A percentile compares a stretch with the other conserved stretches of the same genome.
Conservation (phyloP, 352 stramenopile species). For the Pythium aphanidermatum region DNA sequence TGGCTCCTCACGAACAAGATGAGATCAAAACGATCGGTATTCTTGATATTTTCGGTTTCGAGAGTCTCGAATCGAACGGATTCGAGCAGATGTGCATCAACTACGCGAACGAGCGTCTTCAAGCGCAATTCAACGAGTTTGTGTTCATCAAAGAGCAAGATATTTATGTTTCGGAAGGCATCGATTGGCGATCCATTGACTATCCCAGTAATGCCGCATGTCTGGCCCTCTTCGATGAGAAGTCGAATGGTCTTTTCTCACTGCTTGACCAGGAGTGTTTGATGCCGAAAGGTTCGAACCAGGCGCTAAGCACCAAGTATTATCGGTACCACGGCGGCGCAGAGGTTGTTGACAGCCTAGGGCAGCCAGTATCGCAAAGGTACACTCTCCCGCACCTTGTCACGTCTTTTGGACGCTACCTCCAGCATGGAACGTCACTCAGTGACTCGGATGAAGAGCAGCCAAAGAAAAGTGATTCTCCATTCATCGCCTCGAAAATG, state of each 20-base stretch:
- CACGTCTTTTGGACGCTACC: slow-evolving; percentile 62
- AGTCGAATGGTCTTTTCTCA: slow-evolving; percentile 70
- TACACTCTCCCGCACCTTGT: slow-evolving; percentile 51
- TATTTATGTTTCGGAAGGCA: slow-evolving; percentile 75
- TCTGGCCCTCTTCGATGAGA: slow-evolving; percentile 76
- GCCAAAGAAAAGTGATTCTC: slow-evolving; percentile 27
- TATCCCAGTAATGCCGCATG: slow-evolving; percentile 81
- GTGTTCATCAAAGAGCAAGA: slow-evolving; percentile 85
- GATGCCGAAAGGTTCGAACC: slow-evolving; percentile 79
- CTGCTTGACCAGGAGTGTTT: slow-evolving; percentile 81
- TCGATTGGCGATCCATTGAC: slow-evolving; percentile 80
- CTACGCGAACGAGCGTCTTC: slow-evolving; percentile 80
- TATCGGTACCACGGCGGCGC: slow-evolving; percentile 62
- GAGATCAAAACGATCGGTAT: slow-evolving; percentile 74
- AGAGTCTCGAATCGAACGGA: slow-evolving; percentile 74
- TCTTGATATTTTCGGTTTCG: slow-evolving; percentile 88
- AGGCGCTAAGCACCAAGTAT: slow-evolving; percentile 73
- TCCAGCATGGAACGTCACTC: slow-evolving; percentile 25
- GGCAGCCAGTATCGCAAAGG: slow-evolving; percentile 36
- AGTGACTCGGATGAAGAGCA: slow-evolving; percentile 27
- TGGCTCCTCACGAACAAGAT: slow-evolving; percentile 32
- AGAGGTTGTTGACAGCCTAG: slow-evolving; percentile 20
- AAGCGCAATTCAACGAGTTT: slow-evolving; percentile 87
- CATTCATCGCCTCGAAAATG: slow-evolving; percentile 79
- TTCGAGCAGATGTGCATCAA: slow-evolving; percentile 89